phyloP scores from a whole-genome alignment of 176 grass and related monocot species.

The Raddia distichophylla region DNA sequence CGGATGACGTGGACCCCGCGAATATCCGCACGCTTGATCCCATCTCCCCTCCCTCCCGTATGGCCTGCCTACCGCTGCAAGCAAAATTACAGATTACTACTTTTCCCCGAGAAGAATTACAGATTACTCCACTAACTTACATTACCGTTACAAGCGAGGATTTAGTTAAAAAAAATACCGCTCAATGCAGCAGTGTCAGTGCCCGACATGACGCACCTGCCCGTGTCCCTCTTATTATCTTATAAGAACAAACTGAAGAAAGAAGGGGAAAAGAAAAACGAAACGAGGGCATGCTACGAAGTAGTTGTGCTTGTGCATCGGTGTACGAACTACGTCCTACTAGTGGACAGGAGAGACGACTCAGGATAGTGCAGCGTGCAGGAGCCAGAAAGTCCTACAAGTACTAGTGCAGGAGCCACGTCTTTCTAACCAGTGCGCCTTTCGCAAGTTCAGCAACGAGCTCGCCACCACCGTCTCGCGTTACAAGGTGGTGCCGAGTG shows the following conservation, averaged over 20 bases:
- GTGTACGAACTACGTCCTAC: not conserved
- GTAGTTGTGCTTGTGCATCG: not conserved
- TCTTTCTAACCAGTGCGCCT: no score
- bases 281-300: not conserved
- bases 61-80: no score
- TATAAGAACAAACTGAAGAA: no score
- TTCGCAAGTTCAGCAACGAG: not conserved
- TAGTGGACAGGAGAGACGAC: not conserved
- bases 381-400: not conserved
- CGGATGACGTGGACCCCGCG: not conserved
- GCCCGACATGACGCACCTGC: not conserved
- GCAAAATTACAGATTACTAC: not conserved
- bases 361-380: no score
- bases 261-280: no score
- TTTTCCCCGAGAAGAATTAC: no score
- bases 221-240: no score
- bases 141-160: not conserved
- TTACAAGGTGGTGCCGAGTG: no score
- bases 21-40: conserved; percentile 31
- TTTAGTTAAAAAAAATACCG: not conserved
- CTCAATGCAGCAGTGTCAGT: not conserved
- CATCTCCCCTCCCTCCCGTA: no score
- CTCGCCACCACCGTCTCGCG: not conserved
- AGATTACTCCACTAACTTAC: no score
- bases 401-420: no score